Conservation (phyloP, 768 basidiomycete genomes). For the Boletus rubescentipes region DNA sequence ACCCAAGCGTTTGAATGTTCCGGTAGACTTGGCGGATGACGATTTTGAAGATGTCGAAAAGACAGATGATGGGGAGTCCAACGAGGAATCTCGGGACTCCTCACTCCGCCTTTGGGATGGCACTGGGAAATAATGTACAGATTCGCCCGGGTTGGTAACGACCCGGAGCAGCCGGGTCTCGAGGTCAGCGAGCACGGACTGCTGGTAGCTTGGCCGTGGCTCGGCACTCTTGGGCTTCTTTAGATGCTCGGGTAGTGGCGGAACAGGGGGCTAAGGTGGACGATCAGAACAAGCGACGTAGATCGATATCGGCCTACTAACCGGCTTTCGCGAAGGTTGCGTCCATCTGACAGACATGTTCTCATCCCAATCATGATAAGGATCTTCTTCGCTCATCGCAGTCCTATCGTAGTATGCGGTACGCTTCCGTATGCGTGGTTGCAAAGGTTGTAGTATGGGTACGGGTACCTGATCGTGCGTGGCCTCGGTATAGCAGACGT, state of each 20-base stretch:
- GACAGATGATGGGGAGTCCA: conserved; percentile 31
- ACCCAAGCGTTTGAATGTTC: conserved; percentile 21
- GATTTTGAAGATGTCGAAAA: conserved; percentile 22
- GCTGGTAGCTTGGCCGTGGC: conserved; percentile 29
- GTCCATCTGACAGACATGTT: conserved; percentile 31
- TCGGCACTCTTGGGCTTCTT: conserved; percentile 11
- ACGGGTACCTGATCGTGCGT: conserved; percentile 34
- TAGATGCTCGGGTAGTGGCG: conserved; percentile 29
- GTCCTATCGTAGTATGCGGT: conserved; percentile 31
- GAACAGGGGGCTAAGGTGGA: conserved; percentile 23
- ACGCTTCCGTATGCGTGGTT: conserved; percentile 33
- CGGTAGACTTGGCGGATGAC: conserved; percentile 20
- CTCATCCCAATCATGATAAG: conserved; percentile 36
- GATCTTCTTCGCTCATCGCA: conserved; percentile 35
- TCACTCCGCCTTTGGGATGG: conserved; percentile 33
- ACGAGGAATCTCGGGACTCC: conserved; percentile 25
- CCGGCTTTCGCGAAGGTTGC: conserved; percentile 14
- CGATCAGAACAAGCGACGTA: background rate
- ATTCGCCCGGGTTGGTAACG: conserved; percentile 27
- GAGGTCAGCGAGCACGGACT: conserved; percentile 31
- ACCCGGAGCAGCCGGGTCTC: conserved; percentile 31
- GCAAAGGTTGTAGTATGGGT: conserved; percentile 30
- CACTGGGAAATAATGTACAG: conserved; percentile 36
- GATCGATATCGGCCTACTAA: conserved; percentile 11
- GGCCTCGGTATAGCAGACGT: conserved; percentile 42